phyloP scores from a whole-genome alignment of 495 filamentous ascomycete genomes.

The Filosporella fistucella region DNA sequence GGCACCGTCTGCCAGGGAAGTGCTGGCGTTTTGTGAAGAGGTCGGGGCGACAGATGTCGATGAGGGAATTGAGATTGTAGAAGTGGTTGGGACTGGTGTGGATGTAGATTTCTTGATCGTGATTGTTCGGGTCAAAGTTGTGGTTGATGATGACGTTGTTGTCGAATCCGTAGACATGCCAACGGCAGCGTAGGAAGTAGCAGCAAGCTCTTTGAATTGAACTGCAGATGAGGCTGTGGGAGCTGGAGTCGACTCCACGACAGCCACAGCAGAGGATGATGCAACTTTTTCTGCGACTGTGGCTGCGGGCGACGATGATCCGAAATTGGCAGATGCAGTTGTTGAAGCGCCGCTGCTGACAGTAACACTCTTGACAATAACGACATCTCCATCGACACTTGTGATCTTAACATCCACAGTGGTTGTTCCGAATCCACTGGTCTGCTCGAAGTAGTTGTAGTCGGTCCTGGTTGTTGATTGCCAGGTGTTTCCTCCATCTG shows the following conservation, averaged over 20 bases:
- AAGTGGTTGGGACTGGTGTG: background rate
- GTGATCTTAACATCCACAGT: slow-evolving; percentile 50
- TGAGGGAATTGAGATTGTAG: background rate
- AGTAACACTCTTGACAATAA: slow-evolving; percentile 22
- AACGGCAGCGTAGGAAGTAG: background rate
- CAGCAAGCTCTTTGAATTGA: background rate
- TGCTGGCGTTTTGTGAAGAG: background rate
- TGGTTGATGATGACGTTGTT: background rate
- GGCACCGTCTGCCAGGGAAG: background rate
- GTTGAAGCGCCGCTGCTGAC: slow-evolving; percentile 14
- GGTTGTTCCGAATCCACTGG: slow-evolving; percentile 45
- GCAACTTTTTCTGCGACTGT: background rate
- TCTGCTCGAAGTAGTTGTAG: slow-evolving; percentile 60
- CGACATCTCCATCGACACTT: slow-evolving; percentile 35
- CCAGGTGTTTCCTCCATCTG: slow-evolving; percentile 51
- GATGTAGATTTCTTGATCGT: background rate
- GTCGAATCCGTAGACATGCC: background rate
- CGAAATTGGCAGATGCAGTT: slow-evolving; percentile 25
- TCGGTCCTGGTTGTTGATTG: slow-evolving; percentile 38
- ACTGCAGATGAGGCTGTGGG: background rate
- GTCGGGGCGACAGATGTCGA: background rate
- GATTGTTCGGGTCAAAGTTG: background rate
- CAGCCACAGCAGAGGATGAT: background rate
- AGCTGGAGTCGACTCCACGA: background rate
- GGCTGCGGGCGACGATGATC: background rate